Conservation (phyloP, 2,329 filamentous ascomycete species). For the Plectosphaerella sp. region DNA sequence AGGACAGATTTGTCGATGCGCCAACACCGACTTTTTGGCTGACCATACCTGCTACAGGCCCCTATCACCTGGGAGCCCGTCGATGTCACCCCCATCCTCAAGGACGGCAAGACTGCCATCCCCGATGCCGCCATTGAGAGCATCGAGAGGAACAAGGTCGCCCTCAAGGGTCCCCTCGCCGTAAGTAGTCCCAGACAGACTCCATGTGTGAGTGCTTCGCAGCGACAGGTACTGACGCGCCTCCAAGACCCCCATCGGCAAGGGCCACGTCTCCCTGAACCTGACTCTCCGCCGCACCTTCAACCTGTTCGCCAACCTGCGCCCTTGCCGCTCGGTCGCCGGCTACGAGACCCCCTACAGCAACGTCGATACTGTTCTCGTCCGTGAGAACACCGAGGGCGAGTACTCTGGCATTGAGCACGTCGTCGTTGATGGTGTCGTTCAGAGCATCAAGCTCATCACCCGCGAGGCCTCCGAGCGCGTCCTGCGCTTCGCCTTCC, state of each 20-base stretch:
- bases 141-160: conserved; percentile 93
- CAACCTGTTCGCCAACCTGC: conserved; percentile 99
- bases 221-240: neutral
- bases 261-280: conserved; percentile 98
- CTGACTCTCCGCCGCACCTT: conserved; percentile 97
- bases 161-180: conserved; percentile 95
- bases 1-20: neutral
- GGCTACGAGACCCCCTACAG: conserved; percentile 97
- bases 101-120: conserved; percentile 94
- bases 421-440: conserved; percentile 93
- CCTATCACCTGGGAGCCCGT: conserved; percentile 97
- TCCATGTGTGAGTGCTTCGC: neutral
- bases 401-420: conserved; percentile 99
- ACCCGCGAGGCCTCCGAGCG: conserved; percentile 92
- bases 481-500: conserved; percentile 95
- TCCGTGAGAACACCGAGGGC: conserved; percentile 99
- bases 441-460: conserved; percentile 99
- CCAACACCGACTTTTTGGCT: conserved; percentile 9
- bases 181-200: conserved; percentile 44
- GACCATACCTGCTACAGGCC: conserved; percentile 45
- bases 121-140: conserved; percentile 89
- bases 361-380: conserved; percentile 97
- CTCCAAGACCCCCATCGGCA: conserved; percentile 84
- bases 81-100: conserved; percentile 89
- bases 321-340: conserved; percentile 94